phyloP scores from a whole-genome alignment of 306 rosid species.

The Vigna unguiculata region DNA sequence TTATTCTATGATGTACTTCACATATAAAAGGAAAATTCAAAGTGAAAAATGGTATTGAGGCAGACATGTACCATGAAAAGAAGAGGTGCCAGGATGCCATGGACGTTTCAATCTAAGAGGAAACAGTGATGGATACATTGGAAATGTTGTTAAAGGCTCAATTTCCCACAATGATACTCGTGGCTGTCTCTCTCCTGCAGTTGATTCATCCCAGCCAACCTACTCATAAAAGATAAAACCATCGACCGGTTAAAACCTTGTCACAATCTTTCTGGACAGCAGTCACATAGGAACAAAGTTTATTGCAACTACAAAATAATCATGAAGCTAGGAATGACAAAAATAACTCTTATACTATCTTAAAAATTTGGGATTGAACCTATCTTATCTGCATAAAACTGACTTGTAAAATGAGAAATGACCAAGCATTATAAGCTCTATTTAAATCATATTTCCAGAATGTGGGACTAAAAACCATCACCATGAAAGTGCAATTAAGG shows the following conservation, averaged over 20 bases:
- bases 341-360: too few relatives aligned
- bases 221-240: conserved; percentile 38
- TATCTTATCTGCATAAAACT: too few relatives aligned
- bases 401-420: too few relatives aligned
- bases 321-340: not conserved
- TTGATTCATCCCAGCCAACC: conserved; percentile 98
- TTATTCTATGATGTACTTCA: conserved; percentile 2
- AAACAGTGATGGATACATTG: conserved; percentile 89
- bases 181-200: conserved; percentile 89
- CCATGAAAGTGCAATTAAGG: too few relatives aligned
- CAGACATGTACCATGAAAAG: conserved; percentile 63
- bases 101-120: conserved; percentile 90
- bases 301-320: not conserved
- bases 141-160: conserved; percentile 91
- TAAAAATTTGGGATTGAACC: too few relatives aligned
- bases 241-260: conserved; percentile 2
- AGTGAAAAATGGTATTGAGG: not conserved
- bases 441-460: too few relatives aligned
- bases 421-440: too few relatives aligned
- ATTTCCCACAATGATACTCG: conserved; percentile 92
- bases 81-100: conserved; percentile 85
- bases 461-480: too few relatives aligned
- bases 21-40: not conserved
- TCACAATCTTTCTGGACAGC: conserved; percentile 10
- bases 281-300: not conserved